phyloP scores from a whole-genome alignment of 352 stramenopile species.

The Phytopythium ostracodes region DNA sequence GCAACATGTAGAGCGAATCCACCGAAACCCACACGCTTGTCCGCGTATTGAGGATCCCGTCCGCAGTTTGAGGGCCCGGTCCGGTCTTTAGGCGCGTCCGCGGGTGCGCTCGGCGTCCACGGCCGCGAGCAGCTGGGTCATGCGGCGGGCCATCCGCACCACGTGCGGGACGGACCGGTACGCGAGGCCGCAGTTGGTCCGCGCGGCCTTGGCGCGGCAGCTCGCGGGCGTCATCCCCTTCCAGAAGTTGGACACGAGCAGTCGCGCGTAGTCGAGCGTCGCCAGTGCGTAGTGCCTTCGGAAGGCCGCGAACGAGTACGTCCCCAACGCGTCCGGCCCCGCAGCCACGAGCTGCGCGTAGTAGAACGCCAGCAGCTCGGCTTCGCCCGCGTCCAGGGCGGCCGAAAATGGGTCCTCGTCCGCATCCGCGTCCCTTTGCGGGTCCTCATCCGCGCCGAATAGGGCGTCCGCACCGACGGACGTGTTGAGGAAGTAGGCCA shows the following conservation, averaged over 20 bases:
- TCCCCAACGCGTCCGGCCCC: not conserved
- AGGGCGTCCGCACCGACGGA: conserved; percentile 55
- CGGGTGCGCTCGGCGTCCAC: conserved; percentile 30
- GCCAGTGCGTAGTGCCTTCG: conserved; percentile 54
- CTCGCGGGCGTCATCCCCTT: conserved; percentile 37
- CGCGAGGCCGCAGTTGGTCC: conserved; percentile 65
- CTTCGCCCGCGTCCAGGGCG: conserved; percentile 19
- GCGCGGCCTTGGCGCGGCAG: conserved; percentile 31
- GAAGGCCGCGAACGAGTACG: conserved; percentile 51
- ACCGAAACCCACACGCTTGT: too few relatives aligned
- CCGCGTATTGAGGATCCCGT: too few relatives aligned
- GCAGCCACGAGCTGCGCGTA: conserved; percentile 22
- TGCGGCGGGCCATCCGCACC: conserved; percentile 45
- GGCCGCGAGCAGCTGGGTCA: conserved; percentile 29
- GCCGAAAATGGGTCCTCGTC: not conserved
- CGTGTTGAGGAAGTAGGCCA: conserved; percentile 68
- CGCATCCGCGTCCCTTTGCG: conserved; percentile 3
- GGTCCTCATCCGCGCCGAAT: not conserved
- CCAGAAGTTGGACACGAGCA: conserved; percentile 69
- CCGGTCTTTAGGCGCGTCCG: too few relatives aligned
- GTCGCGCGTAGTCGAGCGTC: conserved; percentile 57
- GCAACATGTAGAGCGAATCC: too few relatives aligned
- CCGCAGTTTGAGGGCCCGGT: too few relatives aligned
- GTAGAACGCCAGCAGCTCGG: conserved; percentile 48
- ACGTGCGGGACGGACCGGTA: conserved; percentile 66